Evolutionary conservation across 108 stramenopile genomes (phyloP), one percentile per base, ranked within the genome.

Genomic region (Cyclotella cryptica): DNA sequence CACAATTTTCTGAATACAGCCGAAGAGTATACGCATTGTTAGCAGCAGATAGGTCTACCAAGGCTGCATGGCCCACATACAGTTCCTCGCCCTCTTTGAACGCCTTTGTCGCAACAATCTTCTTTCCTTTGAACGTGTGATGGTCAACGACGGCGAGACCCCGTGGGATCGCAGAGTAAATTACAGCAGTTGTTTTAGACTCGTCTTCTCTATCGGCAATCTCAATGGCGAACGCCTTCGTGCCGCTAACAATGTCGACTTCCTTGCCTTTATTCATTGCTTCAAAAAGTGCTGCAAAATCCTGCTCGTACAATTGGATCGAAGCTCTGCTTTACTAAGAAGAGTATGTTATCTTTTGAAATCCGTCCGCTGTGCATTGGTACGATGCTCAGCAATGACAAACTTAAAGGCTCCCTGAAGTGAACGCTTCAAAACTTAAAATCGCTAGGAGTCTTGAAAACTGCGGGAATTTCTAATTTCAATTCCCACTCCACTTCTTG

Each of bases 121-220:
- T 74, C 43, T 78, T 74, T 8, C 77, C 77, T 40, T 72, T 72
- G 43, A 53, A 65, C 27, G 45, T 19, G 18, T 53, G 61, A 45
- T 78, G 45, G 51, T 78, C 77, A 19, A 74, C 77, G 19, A 78
- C 66, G 65, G 77, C 72, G 52, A 78, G 64, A 14, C 77, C 77
- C 12, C 53, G 24, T 1, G 77, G 77, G 24, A 78, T 67, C 12
- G 41, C 52, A 28, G 77, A 78, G 39, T 58, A 58, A 45, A 71
- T 58, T 13, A 28, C 27, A 14, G 57, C 57, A 2, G 18, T 14
- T 22, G 18, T 14, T 22, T 58, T 58, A 15, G 13, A 58, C 13
- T 22, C 57, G 24, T 58, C 57, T 22, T 14, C 24, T 22, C 4
- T 18, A 58, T 27, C 26, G 3, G 9, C 13, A 3, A 58, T 28